Conservation (phyloP, 352 stramenopile genomes). For the Saprolegnia diclina region DNA sequence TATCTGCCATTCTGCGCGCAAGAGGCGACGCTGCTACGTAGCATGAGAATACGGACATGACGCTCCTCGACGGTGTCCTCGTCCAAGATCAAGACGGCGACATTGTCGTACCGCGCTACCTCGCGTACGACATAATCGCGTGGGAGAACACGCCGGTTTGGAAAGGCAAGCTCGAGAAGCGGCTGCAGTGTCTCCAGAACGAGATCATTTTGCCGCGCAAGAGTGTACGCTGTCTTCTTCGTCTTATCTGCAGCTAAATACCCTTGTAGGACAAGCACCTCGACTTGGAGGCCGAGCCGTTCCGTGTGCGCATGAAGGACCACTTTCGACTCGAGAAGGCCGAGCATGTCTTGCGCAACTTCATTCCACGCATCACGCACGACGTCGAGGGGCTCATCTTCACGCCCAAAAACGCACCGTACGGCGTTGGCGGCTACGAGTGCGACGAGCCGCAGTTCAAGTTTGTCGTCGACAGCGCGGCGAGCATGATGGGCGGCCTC, state of each 20-base stretch:
- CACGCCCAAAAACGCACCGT: conserved; percentile 72
- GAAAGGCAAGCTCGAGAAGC: conserved; percentile 85
- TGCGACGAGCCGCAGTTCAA: conserved; percentile 83
- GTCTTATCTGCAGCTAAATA: background rate
- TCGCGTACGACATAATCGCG: conserved; percentile 81
- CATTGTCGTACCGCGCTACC: conserved; percentile 62
- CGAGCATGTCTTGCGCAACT: conserved; percentile 80
- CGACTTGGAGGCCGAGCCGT: conserved; percentile 73
- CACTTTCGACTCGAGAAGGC: conserved; percentile 83
- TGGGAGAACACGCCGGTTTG: conserved; percentile 71
- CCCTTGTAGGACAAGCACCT: conserved; percentile 61
- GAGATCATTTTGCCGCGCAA: conserved; percentile 84
- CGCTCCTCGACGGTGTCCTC: conserved; percentile 77
- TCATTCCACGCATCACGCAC: conserved; percentile 80
- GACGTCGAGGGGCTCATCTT: conserved; percentile 84
- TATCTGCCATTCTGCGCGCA: background rate
- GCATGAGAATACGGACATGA: conserved; percentile 53
- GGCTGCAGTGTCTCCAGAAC: conserved; percentile 82
- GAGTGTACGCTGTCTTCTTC: conserved; percentile 71
- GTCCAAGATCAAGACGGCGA: conserved; percentile 81
- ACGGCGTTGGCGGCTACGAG: conserved; percentile 82
- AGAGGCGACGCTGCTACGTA: background rate
- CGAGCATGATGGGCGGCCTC: conserved; percentile 71
- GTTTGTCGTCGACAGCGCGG: conserved; percentile 46
- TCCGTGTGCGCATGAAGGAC: conserved; percentile 86